Conservation (phyloP, 129 eudicot species). For the Flaveria brownii region DNA sequence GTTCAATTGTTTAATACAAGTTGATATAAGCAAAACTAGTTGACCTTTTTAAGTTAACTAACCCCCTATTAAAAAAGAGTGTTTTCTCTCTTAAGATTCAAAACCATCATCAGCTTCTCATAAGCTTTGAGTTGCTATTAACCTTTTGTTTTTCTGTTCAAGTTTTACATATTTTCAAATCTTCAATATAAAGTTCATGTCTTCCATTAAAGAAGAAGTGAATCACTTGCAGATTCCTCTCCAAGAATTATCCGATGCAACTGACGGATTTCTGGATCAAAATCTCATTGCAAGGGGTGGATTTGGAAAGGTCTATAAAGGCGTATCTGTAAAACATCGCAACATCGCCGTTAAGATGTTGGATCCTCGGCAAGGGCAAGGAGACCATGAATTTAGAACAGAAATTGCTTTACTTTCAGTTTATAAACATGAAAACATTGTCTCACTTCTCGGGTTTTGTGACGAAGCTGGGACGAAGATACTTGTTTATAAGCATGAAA, state of each 20-base stretch:
- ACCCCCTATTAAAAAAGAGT: neutral
- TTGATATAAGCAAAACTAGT: too few species aligned
- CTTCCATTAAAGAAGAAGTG: constrained; percentile 15
- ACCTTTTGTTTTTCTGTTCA: neutral
- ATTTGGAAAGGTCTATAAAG: constrained; percentile 43
- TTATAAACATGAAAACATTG: constrained; percentile 34
- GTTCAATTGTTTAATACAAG: too few species aligned
- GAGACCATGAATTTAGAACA: constrained; percentile 35
- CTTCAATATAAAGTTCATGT: constrained; percentile 6
- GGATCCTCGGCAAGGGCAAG: constrained; percentile 27
- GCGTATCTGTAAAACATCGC: constrained; percentile 25
- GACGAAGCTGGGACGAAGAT: constrained; percentile 31
- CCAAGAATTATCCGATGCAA: constrained; percentile 36
- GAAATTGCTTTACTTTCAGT: constrained; percentile 33
- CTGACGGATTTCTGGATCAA: constrained; percentile 9
- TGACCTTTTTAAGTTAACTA: neutral
- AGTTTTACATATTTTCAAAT: neutral
- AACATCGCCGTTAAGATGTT: constrained; percentile 44
- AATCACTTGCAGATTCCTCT: constrained; percentile 31
- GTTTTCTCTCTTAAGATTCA: neutral
- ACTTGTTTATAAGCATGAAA: constrained; percentile 40
- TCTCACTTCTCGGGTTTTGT: constrained; percentile 34
- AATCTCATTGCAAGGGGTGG: constrained; percentile 27
- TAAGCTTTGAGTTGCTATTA: neutral
- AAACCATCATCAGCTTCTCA: neutral